These are phyloP conservation scores for Cryptococcus sp. DNA, from an alignment of 1,284 basidiomycete genomes.

Conservation along the genomic window DNA sequence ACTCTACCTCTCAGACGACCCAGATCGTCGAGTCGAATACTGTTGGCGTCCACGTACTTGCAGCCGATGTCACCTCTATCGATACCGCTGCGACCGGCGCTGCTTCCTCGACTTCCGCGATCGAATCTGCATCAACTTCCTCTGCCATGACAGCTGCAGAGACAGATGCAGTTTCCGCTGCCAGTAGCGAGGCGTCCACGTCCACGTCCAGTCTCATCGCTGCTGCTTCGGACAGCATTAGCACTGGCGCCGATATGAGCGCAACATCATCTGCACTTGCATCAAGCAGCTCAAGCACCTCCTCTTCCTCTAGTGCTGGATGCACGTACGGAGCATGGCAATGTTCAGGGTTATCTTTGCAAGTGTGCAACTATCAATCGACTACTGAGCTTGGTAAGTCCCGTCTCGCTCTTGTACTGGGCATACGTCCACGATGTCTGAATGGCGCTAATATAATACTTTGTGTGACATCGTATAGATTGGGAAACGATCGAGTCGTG, in stretches of 20 bases:
- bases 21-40: no score
- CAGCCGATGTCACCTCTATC: not conserved
- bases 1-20: no score
- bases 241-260: not conserved
- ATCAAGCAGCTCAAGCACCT: not conserved
- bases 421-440: not conserved
- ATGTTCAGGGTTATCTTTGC: conserved; percentile 26
- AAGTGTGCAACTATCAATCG: conserved; percentile 33
- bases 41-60: no score
- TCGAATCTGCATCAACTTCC: not conserved
- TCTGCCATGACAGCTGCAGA: not conserved
- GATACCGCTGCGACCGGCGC: not conserved
- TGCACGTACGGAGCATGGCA: conserved; percentile 39
- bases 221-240: not conserved
- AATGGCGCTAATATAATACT: not conserved
- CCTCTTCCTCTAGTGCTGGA: not conserved
- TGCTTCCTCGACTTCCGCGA: not conserved
- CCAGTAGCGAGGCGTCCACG: not conserved
- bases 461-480: conserved; percentile 10
- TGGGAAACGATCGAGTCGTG: conserved; percentile 22
- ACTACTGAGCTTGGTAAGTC: conserved; percentile 13
- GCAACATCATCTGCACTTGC: not conserved
- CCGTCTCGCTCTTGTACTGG: not conserved
- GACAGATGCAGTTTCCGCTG: not conserved
- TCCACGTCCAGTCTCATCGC: not conserved